These are phyloP conservation scores for Pythium dissotocum DNA, from an alignment of 352 stramenopile genomes.

Conservation along the genomic window DNA sequence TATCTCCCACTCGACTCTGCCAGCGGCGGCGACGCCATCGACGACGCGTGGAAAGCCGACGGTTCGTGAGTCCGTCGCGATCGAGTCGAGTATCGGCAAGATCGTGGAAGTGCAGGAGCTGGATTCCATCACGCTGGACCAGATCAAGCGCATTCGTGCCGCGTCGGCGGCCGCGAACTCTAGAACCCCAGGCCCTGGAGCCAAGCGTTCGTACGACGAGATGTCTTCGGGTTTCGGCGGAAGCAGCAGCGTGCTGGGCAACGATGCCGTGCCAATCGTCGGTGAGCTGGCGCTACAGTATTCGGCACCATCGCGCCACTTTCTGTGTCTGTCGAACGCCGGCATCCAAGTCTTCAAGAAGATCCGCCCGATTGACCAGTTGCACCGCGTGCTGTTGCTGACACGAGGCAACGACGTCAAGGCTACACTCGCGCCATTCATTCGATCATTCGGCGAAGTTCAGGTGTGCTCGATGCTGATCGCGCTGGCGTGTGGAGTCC, in stretches of 20 bases:
- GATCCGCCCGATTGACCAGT: slow-evolving; percentile 85
- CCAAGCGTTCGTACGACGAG: slow-evolving; percentile 78
- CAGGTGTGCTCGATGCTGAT: slow-evolving; percentile 91
- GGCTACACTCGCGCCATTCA: slow-evolving; percentile 64
- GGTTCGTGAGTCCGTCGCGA: slow-evolving; percentile 73
- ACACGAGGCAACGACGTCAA: slow-evolving; percentile 72
- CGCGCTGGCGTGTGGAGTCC: slow-evolving; percentile 80
- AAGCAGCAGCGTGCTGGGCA: slow-evolving; percentile 26
- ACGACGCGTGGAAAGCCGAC: slow-evolving; percentile 61
- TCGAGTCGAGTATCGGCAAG: slow-evolving; percentile 80
- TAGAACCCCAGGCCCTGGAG: slow-evolving; percentile 25
- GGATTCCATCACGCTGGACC: slow-evolving; percentile 24
- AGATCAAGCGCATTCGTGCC: slow-evolving; percentile 17
- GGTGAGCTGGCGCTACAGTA: slow-evolving; percentile 87
- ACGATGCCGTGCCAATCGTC: slow-evolving; percentile 44
- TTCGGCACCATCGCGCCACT: slow-evolving; percentile 75
- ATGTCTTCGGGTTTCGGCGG: slow-evolving; percentile 51
- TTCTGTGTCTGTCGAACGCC: slow-evolving; percentile 82
- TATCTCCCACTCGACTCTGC: slow-evolving; percentile 63
- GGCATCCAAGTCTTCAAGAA: slow-evolving; percentile 91
- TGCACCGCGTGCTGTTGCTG: slow-evolving; percentile 75
- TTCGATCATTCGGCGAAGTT: slow-evolving; percentile 81
- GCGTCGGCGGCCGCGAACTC: neutral
- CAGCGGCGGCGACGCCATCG: slow-evolving; percentile 31
- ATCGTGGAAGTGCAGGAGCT: slow-evolving; percentile 83